Evolutionary conservation across 1,284 basidiomycete species (phyloP), one percentile per base, ranked within the genome.

Genomic region (Clitocybe nebularis): DNA sequence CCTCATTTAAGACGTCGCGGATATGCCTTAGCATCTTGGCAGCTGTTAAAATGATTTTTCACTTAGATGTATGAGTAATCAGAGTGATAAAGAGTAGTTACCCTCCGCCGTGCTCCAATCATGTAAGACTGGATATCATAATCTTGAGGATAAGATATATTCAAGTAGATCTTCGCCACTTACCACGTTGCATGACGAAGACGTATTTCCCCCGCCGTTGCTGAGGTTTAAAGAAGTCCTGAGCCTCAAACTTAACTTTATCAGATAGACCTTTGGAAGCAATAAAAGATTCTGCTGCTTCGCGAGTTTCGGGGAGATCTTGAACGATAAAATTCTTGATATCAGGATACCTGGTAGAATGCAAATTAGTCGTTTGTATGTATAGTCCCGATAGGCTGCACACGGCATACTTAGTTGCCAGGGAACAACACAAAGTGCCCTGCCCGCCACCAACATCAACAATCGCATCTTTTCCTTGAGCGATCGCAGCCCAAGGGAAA

Each of bases 361-460:
- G 21, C 29, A 33, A 11, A 20, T 19, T 20, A 24, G 5, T 25
- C 9, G 6, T 19, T 17, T 20, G 22, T 20, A n/a, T 11, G 23
- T 9, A 21, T 11, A 14, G 19, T 1, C 22, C 17, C 10, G 28
- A 21, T 20, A n/a, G 9, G 14, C 11, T 24, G 13, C n/a, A n/a
- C n/a, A n/a, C n/a, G n/a, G 34, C 55, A 32, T 43, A 64, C 63
- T 56, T 62, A 25, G 43, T 50, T 21, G 64, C 59, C 20, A 66
- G 60, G 14, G 60, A 60, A 44, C 63, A 63, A 41, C 61, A 64
- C 3, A 66, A 53, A 7, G 62, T 62, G 29, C 64, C 64, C 45
- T 66, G 64, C 1, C 62, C 63, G 20, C 64, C 63, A 45, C 63
- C 64, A 22, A 65, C 60, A 41, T 66, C 64, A 19, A 66, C 59